Evolutionary conservation across 805 yeast genomes (phyloP), one percentile per base, ranked within the genome.

Genomic region (Pichia scutulata): DNA sequence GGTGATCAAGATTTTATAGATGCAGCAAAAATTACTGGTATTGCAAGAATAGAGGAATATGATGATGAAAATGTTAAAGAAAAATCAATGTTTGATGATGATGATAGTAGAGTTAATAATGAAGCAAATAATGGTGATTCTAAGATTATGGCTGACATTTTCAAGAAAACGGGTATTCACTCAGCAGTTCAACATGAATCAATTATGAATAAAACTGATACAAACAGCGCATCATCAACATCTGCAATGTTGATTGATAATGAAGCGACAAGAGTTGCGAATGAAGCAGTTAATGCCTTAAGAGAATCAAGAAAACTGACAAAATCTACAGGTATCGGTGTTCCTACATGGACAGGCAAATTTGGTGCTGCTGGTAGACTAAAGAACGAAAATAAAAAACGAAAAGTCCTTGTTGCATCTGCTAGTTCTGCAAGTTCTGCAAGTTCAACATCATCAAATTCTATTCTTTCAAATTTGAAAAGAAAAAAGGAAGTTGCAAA

Each of bases 321-420:
- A 0, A 63, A 74, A 30, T 60, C 58, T 40, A 66, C 76, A 2
- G 64, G 64, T 24, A 72, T 90, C 28, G 96, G 96, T 5, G 82
- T 85, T 0, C 98, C 97, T 0, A 92, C 99, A 0, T 93, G 97
- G 95, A 92, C 99, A 0, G 99, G 99, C 0, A 79, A 78, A 57
- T 88, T 84, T 71, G 99, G 99, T 0, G 65, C 70, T 19, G 96
- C 96, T 0, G 97, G 96, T 1, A 77, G 73, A 39, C 18, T 13
- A 8, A 16, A 7, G 2, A 49, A n/a, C 9, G 23, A n/a, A n/a
- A 41, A 28, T 30, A 12, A 39, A 18, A 39, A 37, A n/a, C 41
- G 39, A 28, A 42, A 28, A 9, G 5, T 21, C 8, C 19, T 16
- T 33, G 37, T n/a, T n/a, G 19, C 19, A 6, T 5, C 37, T 33